Evolutionary conservation across 345 rosid species (phyloP).

Genomic region (Syzygium grande): DNA sequence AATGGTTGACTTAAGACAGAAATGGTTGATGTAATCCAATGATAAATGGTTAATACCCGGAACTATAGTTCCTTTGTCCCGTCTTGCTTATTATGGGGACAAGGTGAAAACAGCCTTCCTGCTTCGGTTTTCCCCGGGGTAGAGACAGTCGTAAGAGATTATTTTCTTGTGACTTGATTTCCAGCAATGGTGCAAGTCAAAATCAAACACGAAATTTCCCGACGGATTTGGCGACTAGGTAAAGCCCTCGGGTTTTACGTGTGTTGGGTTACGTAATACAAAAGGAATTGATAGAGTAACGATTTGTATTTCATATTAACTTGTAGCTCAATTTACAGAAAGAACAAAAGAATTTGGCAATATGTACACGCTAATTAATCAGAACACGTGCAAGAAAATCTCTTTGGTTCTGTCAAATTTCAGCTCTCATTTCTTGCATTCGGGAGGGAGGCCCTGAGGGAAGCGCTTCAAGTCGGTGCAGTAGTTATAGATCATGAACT

Average conservation of each 20-base stretch:
- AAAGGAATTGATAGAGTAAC: neutral
- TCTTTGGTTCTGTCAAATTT: neutral
- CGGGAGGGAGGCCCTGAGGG: constrained; percentile 47
- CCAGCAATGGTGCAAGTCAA: neutral
- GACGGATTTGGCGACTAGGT: neutral
- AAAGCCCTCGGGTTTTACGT: neutral
- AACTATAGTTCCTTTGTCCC: neutral
- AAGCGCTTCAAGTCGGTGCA: constrained; percentile 37
- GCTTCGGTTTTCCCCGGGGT: neutral
- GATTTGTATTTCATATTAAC: neutral
- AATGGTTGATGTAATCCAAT: neutral
- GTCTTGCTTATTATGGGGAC: neutral
- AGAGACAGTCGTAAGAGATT: neutral
- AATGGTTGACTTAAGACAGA: neutral
- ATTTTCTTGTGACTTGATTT: neutral
- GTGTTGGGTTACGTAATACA: neutral
- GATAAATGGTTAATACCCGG: neutral
- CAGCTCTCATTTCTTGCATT: constrained; percentile 11
- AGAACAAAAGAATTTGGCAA: neutral
- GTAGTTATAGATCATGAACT: constrained; percentile 50
- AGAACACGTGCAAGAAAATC: neutral
- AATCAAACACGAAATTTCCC: neutral
- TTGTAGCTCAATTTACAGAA: neutral
- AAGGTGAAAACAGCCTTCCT: neutral
- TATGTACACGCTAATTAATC: neutral